A percentile compares a stretch with the other conserved stretches of the same genome.
Conservation (phyloP, 2,329 filamentous ascomycete species). For the Colletotrichum cuscutae region DNA sequence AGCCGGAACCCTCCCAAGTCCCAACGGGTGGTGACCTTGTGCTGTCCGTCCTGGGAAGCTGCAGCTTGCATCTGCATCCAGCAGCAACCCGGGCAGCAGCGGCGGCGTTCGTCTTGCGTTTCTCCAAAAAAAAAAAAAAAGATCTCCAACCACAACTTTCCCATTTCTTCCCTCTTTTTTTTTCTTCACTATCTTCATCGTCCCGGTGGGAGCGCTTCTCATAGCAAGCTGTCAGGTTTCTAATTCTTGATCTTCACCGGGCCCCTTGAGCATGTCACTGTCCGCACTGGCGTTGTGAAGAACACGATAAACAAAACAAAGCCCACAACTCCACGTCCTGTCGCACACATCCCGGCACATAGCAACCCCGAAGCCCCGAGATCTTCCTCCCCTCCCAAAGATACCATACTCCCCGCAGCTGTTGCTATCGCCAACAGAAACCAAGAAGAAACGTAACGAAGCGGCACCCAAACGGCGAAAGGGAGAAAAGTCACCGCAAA, state of each 20-base stretch:
- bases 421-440: slow-evolving; percentile 7
- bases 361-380: slow-evolving; percentile 8
- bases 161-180: not conserved
- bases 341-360: not conserved
- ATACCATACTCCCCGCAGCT: slow-evolving; percentile 8
- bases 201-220: slow-evolving; percentile 5
- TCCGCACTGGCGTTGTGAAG: not conserved
- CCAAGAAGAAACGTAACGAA: not conserved
- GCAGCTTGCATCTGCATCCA: slow-evolving; percentile 29
- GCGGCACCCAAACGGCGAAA: not conserved
- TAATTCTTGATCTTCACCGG: not conserved
- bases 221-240: not conserved
- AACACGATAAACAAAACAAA: not conserved
- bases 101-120: slow-evolving; percentile 46
- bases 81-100: slow-evolving; percentile 44
- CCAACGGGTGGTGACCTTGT: too few species aligned
- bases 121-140: slow-evolving; percentile 1
- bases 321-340: not conserved
- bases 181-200: not conserved
- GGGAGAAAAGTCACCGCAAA: not conserved
- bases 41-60: not conserved
- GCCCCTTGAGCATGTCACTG: not conserved
- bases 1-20: slow-evolving; percentile 13
- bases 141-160: slow-evolving; percentile 8
- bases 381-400: not conserved